These are phyloP conservation scores for Nigrospora osmanthi DNA, from an alignment of 2,329 filamentous ascomycete genomes.

Conservation along the genomic window DNA sequence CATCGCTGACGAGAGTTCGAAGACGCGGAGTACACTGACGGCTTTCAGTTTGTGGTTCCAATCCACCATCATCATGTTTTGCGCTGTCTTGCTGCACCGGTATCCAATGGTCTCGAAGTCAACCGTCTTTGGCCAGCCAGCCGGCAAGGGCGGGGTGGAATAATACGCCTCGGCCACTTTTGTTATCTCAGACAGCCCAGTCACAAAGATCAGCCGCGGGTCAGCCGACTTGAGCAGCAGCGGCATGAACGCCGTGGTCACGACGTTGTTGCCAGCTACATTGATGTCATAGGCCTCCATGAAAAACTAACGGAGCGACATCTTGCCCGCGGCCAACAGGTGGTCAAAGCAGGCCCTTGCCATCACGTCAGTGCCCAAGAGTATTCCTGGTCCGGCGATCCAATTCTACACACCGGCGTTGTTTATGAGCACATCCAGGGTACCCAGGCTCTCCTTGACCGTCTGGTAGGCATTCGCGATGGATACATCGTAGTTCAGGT, in stretches of 20 bases:
- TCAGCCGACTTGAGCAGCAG: slow-evolving; percentile 35
- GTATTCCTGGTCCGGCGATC: too few relatives aligned
- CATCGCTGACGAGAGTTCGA: too few relatives aligned
- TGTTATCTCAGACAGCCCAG: slow-evolving; percentile 17
- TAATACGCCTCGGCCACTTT: too few relatives aligned
- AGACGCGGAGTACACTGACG: too few relatives aligned
- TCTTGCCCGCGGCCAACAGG: slow-evolving; percentile 14
- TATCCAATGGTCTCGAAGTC: slow-evolving; percentile 18
- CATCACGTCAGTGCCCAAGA: too few relatives aligned
- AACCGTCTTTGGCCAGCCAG: slow-evolving; percentile 26
- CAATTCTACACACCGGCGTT: slow-evolving; percentile 32
- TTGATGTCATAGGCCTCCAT: slow-evolving; percentile 43
- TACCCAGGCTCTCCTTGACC: slow-evolving; percentile 31
- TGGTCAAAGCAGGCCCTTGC: slow-evolving; percentile 33
- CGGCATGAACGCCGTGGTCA: slow-evolving; percentile 31
- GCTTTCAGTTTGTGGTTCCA: slow-evolving; percentile 28
- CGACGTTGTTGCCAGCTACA: slow-evolving; percentile 33
- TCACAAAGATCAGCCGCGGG: slow-evolving; percentile 41
- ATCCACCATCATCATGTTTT: slow-evolving; percentile 40
- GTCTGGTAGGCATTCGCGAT: slow-evolving; percentile 36
- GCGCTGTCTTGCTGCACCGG: slow-evolving; percentile 29
- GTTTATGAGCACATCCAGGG: slow-evolving; percentile 46
- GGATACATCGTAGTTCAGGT: slow-evolving; percentile 45
- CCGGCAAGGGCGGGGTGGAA: slow-evolving; percentile 23
- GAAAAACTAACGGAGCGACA: slow-evolving; percentile 29